phyloP scores from a whole-genome alignment of 2,329 filamentous ascomycete species.

The Fusarium albidum region DNA sequence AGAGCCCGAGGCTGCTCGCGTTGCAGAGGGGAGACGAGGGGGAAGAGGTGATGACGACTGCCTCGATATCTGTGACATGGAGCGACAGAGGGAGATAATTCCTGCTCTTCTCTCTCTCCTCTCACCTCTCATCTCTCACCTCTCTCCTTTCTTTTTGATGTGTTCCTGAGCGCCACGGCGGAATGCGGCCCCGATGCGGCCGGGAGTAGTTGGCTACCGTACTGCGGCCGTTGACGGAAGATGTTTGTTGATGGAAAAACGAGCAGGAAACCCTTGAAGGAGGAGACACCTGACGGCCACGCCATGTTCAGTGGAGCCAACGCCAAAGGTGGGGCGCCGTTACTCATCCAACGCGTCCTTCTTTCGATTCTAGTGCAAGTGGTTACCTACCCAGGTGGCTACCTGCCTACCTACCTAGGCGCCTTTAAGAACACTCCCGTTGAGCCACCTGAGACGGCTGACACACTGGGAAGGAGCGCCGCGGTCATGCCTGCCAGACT shows the following conservation, averaged over 20 bases:
- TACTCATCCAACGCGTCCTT: neutral
- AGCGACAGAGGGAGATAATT: no score
- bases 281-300: constrained; percentile 11
- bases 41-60: neutral
- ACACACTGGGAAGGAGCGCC: constrained; percentile 4
- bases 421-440: constrained; percentile 1
- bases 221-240: constrained; percentile 14
- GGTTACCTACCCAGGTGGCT: neutral
- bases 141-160: neutral
- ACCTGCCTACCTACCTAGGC: neutral
- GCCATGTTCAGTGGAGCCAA: neutral
- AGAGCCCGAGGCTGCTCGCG: neutral
- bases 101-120: no score
- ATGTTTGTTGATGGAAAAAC: constrained; percentile 35
- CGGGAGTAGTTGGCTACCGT: constrained; percentile 5
- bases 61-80: constrained; percentile 5
- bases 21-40: constrained; percentile 22
- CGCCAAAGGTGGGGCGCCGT: constrained; percentile 1
- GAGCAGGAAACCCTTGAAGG: constrained; percentile 7
- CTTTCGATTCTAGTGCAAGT: neutral
- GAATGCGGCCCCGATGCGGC: constrained; percentile 17
- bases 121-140: constrained; percentile 7
- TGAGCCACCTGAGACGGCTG: constrained; percentile 33
- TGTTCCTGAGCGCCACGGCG: constrained; percentile 7
- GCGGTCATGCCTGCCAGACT: no score